Conservation (phyloP, 768 basidiomycete species). For the Phlegmacium glaucopus region DNA sequence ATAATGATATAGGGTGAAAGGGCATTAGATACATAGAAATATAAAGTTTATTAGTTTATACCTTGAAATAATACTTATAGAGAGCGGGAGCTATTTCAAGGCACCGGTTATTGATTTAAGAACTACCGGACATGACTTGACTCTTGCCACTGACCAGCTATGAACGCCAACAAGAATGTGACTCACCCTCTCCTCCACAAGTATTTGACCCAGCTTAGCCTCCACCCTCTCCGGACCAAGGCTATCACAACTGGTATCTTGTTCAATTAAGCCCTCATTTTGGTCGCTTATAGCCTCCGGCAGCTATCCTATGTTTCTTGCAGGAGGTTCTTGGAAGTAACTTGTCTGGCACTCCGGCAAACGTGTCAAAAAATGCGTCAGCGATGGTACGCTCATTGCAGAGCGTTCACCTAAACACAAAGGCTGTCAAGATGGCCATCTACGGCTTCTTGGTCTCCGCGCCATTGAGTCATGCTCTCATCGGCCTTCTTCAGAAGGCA, state of each 20-base stretch:
- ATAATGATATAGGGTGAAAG: conserved; percentile 47
- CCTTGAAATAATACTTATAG: neutral
- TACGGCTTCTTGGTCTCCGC: conserved; percentile 86
- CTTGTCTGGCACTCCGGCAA: conserved; percentile 57
- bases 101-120: no score
- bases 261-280: neutral
- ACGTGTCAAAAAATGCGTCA: conserved; percentile 52
- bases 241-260: conserved; percentile 64
- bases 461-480: conserved; percentile 73
- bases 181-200: conserved; percentile 53
- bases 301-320: conserved; percentile 56
- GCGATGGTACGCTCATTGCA: conserved; percentile 49
- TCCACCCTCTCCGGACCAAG: conserved; percentile 78
- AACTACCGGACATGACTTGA: no score
- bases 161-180: conserved; percentile 36
- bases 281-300: conserved; percentile 1
- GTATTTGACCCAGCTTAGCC: conserved; percentile 66
- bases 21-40: conserved; percentile 20
- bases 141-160: no score
- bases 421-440: conserved; percentile 79
- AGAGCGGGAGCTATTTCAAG: neutral
- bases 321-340: conserved; percentile 83
- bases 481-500: conserved; percentile 66
- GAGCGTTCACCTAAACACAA: conserved; percentile 55
- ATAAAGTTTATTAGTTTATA: no score